Evolutionary conservation across 768 basidiomycete species (phyloP).

Genomic region (Crepidotus variabilis): DNA sequence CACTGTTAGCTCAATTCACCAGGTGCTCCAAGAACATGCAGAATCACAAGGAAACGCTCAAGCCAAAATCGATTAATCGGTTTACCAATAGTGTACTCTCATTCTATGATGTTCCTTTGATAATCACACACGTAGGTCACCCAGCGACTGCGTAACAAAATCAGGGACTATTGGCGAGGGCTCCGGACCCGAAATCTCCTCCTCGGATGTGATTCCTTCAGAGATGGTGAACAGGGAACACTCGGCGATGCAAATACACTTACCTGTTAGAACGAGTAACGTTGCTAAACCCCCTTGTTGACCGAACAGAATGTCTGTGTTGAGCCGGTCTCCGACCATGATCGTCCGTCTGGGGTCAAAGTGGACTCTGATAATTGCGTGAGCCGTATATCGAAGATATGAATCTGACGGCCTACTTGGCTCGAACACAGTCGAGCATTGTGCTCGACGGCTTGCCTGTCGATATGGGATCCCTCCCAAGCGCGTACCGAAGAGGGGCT

Average conservation of each 20-base stretch:
- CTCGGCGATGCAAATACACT: conserved; percentile 5
- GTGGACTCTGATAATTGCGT: conserved; percentile 52
- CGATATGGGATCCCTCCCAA: conserved; percentile 65
- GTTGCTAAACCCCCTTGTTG: conserved; percentile 82
- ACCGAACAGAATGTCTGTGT: conserved; percentile 95
- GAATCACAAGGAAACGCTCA: conserved; percentile 12
- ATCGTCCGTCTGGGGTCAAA: conserved; percentile 86
- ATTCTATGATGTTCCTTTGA: conserved; percentile 11
- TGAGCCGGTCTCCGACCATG: conserved; percentile 94
- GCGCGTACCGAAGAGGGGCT: conserved; percentile 74
- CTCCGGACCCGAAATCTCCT: conserved; percentile 68
- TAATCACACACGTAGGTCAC: conserved; percentile 59
- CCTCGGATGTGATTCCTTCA: conserved; percentile 72
- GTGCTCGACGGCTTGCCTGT: conserved; percentile 90
- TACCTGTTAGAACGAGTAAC: conserved; percentile 90
- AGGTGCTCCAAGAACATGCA: conserved; percentile 25
- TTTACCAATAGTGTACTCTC: conserved; percentile 1
- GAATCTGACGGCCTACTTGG: conserved; percentile 36
- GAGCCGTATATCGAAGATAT: conserved; percentile 5
- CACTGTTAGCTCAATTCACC: conserved; percentile 27
- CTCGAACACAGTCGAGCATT: conserved; percentile 91
- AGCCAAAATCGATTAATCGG: conserved; percentile 1
- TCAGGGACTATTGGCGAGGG: conserved; percentile 74
- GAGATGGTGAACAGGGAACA: conserved; percentile 3
- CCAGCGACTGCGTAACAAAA: conserved; percentile 78